phyloP scores from a whole-genome alignment of 108 stramenopile species.

The Bacterosira constricta region DNA sequence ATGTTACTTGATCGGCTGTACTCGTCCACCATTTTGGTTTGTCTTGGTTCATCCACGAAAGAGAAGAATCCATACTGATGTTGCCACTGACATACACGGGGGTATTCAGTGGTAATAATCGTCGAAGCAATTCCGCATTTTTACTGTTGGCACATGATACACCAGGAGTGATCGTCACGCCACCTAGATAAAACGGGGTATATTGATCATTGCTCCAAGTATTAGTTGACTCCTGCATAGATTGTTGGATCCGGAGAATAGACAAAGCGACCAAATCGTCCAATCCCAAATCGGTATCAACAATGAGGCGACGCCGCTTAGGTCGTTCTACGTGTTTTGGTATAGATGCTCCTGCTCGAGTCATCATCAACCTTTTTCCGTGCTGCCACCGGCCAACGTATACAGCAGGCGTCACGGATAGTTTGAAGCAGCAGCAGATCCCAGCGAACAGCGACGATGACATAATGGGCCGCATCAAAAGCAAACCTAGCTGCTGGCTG shows the following conservation, averaged over 20 bases:
- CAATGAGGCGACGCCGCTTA: conserved; percentile 22
- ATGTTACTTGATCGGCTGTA: conserved; percentile 11
- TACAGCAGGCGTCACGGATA: no score
- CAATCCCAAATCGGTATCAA: conserved; percentile 43
- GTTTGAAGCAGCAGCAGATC: no score
- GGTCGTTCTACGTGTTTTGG: no score
- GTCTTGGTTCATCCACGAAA: neutral
- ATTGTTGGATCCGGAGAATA: conserved; percentile 37
- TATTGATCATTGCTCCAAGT: no score
- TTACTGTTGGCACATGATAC: conserved; percentile 11
- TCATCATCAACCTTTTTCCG: no score
- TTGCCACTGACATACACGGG: conserved; percentile 21
- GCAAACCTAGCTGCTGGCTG: no score
- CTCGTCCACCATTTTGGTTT: conserved; percentile 39
- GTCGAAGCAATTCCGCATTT: conserved; percentile 27
- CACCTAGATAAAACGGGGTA: conserved; percentile 23
- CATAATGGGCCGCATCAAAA: no score
- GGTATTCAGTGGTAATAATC: conserved; percentile 26
- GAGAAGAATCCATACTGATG: neutral
- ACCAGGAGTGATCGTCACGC: conserved; percentile 33
- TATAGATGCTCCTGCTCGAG: no score
- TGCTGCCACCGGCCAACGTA: no score
- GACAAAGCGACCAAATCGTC: conserved; percentile 44
- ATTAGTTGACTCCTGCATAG: no score
- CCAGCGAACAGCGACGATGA: no score